Conservation (phyloP, 768 basidiomycete genomes). For the Auriscalpium orientale region DNA sequence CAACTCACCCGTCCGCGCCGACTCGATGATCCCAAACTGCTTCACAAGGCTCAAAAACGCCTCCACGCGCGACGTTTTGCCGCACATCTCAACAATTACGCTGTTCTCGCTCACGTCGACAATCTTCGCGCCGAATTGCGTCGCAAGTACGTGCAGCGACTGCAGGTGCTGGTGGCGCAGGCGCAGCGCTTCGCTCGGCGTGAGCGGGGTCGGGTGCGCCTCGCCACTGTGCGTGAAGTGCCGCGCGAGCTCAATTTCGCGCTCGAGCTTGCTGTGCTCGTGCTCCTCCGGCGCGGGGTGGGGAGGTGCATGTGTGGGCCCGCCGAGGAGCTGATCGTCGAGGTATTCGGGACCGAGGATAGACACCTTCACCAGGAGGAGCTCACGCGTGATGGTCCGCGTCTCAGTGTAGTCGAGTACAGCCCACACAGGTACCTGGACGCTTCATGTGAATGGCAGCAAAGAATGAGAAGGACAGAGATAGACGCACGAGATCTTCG, state of each 20-base stretch:
- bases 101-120: conserved; percentile 94
- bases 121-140: conserved; percentile 87
- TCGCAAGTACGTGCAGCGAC: conserved; percentile 75
- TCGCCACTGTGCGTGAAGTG: conserved; percentile 63
- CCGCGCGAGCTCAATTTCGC: conserved; percentile 66
- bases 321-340: conserved; percentile 82
- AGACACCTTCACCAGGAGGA: conserved; percentile 93
- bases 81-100: conserved; percentile 91
- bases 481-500: conserved; percentile 78
- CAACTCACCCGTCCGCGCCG: conserved; percentile 79
- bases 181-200: conserved; percentile 76
- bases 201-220: conserved; percentile 26
- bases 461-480: not conserved
- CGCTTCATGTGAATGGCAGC: not conserved
- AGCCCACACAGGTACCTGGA: conserved; percentile 96
- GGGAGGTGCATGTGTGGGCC: conserved; percentile 76
- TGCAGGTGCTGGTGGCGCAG: conserved; percentile 84
- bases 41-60: conserved; percentile 88
- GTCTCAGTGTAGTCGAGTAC: conserved; percentile 97
- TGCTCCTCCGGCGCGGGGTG: conserved; percentile 19
- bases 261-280: conserved; percentile 48
- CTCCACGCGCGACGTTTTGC: conserved; percentile 85
- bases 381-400: conserved; percentile 82
- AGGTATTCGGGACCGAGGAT: conserved; percentile 97
- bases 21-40: conserved; percentile 94